Conservation (phyloP, 140 eudicot genomes). For the Flaveria floridana region DNA sequence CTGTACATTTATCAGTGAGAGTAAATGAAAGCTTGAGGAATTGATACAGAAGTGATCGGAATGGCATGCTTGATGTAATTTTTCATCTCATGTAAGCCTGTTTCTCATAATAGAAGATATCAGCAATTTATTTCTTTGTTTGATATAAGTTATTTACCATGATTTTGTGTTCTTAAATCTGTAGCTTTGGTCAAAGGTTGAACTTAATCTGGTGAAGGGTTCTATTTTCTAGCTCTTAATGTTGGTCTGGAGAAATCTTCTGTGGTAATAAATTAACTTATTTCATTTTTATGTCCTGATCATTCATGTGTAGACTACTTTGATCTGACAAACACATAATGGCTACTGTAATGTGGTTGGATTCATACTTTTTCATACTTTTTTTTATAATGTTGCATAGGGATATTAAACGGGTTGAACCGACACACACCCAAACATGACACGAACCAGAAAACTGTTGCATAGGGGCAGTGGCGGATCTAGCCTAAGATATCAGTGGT, state of each 20-base stretch:
- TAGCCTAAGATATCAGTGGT: too few species aligned
- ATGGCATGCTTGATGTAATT: constrained; percentile 64
- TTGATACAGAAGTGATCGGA: constrained; percentile 75
- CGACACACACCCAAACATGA: too few species aligned
- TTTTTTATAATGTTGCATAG: too few species aligned
- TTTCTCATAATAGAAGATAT: neutral
- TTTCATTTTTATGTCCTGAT: neutral
- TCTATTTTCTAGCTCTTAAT: constrained; percentile 71
- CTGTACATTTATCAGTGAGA: constrained; percentile 50
- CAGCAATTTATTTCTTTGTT: too few species aligned
- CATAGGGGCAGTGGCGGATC: too few species aligned
- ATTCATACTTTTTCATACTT: too few species aligned
- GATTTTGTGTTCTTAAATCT: neutral
- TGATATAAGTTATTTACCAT: too few species aligned
- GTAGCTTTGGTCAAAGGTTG: constrained; percentile 36
- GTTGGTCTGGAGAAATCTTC: constrained; percentile 66
- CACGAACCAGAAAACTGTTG: too few species aligned
- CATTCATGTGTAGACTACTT: too few species aligned
- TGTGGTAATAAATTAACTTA: constrained; percentile 52
- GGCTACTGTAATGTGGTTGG: too few species aligned
- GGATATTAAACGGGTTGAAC: too few species aligned
- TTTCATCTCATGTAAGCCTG: constrained; percentile 43
- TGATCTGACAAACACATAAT: too few species aligned
- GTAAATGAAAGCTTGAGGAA: constrained; percentile 30
- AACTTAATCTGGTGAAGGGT: constrained; percentile 76